Base-by-base conservation (phyloP, 1,139 yeast genomes). In the Geotrichum phurueaensis region DNA sequence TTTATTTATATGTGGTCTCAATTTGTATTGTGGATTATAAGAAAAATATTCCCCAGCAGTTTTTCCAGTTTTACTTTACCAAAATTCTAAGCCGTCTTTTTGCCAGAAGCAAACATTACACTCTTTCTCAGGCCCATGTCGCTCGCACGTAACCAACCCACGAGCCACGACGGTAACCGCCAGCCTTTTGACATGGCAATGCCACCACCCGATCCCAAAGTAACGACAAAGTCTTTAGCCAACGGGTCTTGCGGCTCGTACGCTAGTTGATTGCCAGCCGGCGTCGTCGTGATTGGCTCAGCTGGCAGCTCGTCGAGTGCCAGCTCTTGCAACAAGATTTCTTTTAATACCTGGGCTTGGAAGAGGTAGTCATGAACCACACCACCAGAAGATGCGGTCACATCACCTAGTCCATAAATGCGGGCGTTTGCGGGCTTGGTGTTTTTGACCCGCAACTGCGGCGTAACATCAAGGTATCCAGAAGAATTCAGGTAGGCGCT, bases 191-290 rank as follows among this genome's bases (percentile, higher is more conserved):
- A 49, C 54, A 54, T 43, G 22, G 52, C 57, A 18, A 58, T 54
- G 1, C 60, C 60, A 31, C 57, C 55, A 10, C 45, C 15, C 15
- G 57, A 52, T 7, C 60, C 60, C 25, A 58, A 18, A 1, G 55
- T 54, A 22, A 58, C 43, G 1, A 58, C 29, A 43, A 58, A 58
- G 20, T 48, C 33, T 27, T 54, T 54, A 3, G 45, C 15, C 2
- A 39, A 6, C 2, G 45, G 20, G 45, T 39, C 45, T 39, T 39
- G 20, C 20, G 20, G 45, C 20, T 15, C 18, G n/a, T 39, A 39
- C 6, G 45, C 18, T 15, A 39, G 1, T 18, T 6, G 6, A 2
- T 15, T 39, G 45, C 45, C 45, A 5, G 12, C n/a, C n/a, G 9
- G 15, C 7, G 18, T 5, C 3, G 45, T 39, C 6, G n/a, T 15